Conservation (phyloP, 148 eudicot genomes). For the Arctostaphylos glauca region DNA sequence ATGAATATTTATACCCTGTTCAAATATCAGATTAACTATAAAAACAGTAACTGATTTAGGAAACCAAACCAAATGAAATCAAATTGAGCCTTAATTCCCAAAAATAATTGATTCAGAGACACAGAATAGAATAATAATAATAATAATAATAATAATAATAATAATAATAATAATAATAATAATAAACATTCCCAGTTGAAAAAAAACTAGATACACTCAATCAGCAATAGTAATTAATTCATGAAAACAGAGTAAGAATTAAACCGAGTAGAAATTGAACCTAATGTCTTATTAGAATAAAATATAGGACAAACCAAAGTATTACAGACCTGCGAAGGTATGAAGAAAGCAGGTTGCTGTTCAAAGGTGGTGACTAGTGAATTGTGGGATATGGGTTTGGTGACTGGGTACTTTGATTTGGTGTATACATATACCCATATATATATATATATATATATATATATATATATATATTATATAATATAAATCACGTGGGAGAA, state of each 20-base stretch:
- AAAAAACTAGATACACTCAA: not conserved
- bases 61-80: not conserved
- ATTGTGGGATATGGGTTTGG: slow-evolving; percentile 5
- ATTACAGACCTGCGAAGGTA: slow-evolving; percentile 13
- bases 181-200: too few species aligned
- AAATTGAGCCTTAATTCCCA: too few species aligned
- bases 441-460: not conserved
- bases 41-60: not conserved
- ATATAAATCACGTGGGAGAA: slow-evolving; percentile 7
- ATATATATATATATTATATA: too few species aligned
- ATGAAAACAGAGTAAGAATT: not conserved
- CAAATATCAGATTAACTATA: not conserved
- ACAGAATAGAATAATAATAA: too few species aligned
- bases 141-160: too few species aligned
- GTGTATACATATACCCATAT: not conserved
- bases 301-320: slow-evolving; percentile 10
- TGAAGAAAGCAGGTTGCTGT: slow-evolving; percentile 21
- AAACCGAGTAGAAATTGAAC: not conserved
- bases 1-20: too few species aligned
- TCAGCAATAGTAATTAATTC: not conserved
- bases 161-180: too few species aligned
- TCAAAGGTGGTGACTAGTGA: slow-evolving; percentile 12
- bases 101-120: too few species aligned
- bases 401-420: not conserved
- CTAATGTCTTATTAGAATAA: not conserved